Percentiles rank a stretch among this genome's conserved stretches.
Evolutionary conservation across 2,329 filamentous ascomycete species (phyloP).

Genomic region (Sporothrix phasma): DNA sequence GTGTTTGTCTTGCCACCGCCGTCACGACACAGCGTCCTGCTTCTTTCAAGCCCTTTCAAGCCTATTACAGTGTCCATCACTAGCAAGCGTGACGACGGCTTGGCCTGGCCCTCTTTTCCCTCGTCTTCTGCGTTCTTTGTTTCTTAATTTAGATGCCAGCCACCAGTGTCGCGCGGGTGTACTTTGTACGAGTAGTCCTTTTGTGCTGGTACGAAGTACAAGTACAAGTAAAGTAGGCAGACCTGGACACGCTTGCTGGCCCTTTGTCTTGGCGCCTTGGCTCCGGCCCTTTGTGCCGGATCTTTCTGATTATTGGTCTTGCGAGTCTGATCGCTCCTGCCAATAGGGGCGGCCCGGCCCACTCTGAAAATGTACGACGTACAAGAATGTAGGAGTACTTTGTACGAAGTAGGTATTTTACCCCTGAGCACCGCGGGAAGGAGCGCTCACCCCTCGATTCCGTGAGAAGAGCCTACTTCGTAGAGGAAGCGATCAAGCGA

Average conservation of each 20-base stretch:
- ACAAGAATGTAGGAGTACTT: too few species aligned
- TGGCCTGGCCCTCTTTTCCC: not conserved
- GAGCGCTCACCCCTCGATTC: not conserved
- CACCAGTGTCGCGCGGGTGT: not conserved
- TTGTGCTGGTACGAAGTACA: too few species aligned
- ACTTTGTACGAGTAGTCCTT: not conserved
- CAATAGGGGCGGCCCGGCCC: not conserved
- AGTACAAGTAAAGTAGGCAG: too few species aligned
- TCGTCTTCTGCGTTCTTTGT: not conserved
- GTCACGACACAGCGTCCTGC: not conserved
- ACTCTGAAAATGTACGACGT: not conserved
- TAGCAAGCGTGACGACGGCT: not conserved
- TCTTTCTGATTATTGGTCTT: not conserved
- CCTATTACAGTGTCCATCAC: not conserved
- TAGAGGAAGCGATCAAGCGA: too few species aligned
- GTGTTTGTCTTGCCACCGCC: not conserved
- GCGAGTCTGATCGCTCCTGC: not conserved
- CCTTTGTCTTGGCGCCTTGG: not conserved
- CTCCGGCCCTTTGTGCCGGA: not conserved
- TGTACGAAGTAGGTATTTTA: too few species aligned
- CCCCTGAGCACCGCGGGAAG: slow-evolving; percentile 6
- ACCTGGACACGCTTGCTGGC: not conserved
- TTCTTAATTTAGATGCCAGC: slow-evolving; percentile 11
- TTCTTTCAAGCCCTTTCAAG: not conserved
- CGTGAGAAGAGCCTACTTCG: too few species aligned